phyloP scores from a whole-genome alignment of 352 stramenopile species.

The Aphanomyces stellatus region DNA sequence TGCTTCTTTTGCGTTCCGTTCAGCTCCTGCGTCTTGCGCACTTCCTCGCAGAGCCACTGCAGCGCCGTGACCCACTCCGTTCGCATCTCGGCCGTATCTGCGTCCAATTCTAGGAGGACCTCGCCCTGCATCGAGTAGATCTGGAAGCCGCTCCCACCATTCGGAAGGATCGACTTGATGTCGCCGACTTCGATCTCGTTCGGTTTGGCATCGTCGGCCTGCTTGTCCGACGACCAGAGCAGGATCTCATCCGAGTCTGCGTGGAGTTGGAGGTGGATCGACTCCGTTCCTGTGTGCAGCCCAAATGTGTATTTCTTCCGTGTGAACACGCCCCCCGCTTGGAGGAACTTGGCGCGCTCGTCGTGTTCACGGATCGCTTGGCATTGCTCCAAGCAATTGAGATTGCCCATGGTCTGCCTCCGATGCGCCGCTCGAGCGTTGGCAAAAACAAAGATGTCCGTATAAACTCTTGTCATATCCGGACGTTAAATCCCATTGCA shows the following conservation, averaged over 20 bases:
- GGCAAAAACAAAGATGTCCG: neutral
- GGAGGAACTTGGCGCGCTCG: conserved; percentile 57
- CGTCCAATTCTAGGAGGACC: conserved; percentile 59
- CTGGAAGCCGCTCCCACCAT: conserved; percentile 36
- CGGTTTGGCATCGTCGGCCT: conserved; percentile 1
- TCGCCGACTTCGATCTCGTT: conserved; percentile 29
- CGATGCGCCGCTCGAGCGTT: neutral
- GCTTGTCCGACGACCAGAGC: conserved; percentile 37
- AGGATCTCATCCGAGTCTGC: conserved; percentile 31
- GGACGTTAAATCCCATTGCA: too few relatives aligned
- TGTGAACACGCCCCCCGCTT: conserved; percentile 50
- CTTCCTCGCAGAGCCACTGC: conserved; percentile 66
- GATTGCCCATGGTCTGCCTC: conserved; percentile 54
- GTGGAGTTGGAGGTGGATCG: conserved; percentile 52
- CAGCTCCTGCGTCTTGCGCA: conserved; percentile 26
- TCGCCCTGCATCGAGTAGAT: conserved; percentile 56
- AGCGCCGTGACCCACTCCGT: conserved; percentile 67
- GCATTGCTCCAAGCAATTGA: conserved; percentile 76
- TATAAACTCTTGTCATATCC: neutral
- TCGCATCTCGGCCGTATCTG: conserved; percentile 45
- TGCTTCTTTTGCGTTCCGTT: conserved; percentile 23
- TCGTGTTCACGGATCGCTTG: conserved; percentile 50
- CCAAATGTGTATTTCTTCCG: conserved; percentile 70
- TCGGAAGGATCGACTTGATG: conserved; percentile 30
- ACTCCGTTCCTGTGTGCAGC: conserved; percentile 48